Percentiles rank a stretch among this genome's conserved stretches.
phyloP scores from a whole-genome alignment of 116 monocot species.

The Cymodocea nodosa region DNA sequence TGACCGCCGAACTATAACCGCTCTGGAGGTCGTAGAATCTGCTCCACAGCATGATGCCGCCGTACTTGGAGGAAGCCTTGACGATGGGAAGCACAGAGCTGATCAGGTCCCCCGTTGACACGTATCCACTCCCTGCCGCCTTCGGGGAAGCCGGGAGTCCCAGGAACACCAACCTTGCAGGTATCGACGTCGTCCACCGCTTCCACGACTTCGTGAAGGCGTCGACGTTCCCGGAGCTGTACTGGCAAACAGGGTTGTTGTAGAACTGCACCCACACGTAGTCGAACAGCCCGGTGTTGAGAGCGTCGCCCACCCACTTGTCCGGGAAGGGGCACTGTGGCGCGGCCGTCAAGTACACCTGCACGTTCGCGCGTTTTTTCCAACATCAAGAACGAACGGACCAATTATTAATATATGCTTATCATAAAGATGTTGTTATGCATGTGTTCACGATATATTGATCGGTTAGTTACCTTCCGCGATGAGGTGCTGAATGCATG shows the following conservation, averaged over 20 bases:
- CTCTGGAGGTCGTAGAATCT: constrained; percentile 13
- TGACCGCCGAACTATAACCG: neutral
- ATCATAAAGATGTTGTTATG: too few relatives aligned
- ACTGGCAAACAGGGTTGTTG: constrained; percentile 38
- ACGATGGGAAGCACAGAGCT: constrained; percentile 24
- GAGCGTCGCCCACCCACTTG: constrained; percentile 5
- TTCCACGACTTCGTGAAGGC: constrained; percentile 13
- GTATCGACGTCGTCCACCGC: constrained; percentile 13
- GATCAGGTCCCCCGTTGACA: constrained; percentile 11
- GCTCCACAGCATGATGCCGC: constrained; percentile 44
- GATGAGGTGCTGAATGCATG: constrained; percentile 2
- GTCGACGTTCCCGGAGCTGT: constrained; percentile 4
- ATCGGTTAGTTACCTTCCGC: neutral
- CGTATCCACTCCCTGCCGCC: constrained; percentile 24
- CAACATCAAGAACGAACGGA: too few relatives aligned
- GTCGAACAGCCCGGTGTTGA: constrained; percentile 43
- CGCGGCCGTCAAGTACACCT: constrained; percentile 34
- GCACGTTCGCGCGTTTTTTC: too few relatives aligned
- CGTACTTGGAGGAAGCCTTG: constrained; percentile 18
- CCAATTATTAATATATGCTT: too few relatives aligned
- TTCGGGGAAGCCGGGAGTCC: constrained; percentile 18
- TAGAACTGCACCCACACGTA: constrained; percentile 64
- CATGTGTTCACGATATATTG: too few relatives aligned
- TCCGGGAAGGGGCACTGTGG: constrained; percentile 52
- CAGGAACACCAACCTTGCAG: constrained; percentile 11